Percentiles rank a stretch among this genome's conserved stretches.
Evolutionary conservation across 208 protist genomes (phyloP).

Genomic region (Endotrypanum monterogeii): DNA sequence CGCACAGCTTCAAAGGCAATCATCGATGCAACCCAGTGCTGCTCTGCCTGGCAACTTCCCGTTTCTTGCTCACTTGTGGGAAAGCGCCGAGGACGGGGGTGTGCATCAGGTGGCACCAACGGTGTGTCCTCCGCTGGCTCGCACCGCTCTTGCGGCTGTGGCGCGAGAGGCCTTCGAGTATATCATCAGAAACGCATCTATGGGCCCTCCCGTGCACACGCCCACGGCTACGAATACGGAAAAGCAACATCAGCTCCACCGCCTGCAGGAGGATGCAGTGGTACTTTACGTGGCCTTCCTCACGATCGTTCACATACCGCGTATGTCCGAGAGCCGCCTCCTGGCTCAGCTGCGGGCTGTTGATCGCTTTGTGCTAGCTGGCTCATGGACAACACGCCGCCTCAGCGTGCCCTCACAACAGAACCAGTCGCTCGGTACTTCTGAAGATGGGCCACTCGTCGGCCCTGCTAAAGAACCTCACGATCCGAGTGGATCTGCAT

Average conservation of each 20-base stretch:
- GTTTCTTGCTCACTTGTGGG: slow-evolving; percentile 11
- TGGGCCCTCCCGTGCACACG: not conserved
- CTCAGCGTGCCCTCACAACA: not conserved
- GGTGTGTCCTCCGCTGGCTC: not conserved
- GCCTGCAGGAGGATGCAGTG: slow-evolving; percentile 12
- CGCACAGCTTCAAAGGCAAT: not conserved
- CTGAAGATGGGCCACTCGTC: not conserved
- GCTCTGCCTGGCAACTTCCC: not conserved
- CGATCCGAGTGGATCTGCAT: not conserved
- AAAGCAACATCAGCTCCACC: not conserved
- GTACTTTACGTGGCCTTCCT: slow-evolving; percentile 27
- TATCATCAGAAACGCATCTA: slow-evolving; percentile 3
- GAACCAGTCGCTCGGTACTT: not conserved
- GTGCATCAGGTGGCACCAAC: not conserved
- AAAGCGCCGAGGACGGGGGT: not conserved
- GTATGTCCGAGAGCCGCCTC: not conserved
- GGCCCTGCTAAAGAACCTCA: not conserved
- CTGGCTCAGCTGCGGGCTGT: not conserved
- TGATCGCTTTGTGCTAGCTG: slow-evolving; percentile 11
- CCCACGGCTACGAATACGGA: not conserved
- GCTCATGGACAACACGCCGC: not conserved
- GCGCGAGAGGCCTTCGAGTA: slow-evolving; percentile 18
- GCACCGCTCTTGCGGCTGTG: slow-evolving; percentile 11
- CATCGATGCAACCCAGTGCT: not conserved
- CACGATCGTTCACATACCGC: not conserved